Percentiles rank a stretch among this genome's conserved stretches.
Conservation (phyloP, 345 rosid species). For the Corymbia maculata region DNA sequence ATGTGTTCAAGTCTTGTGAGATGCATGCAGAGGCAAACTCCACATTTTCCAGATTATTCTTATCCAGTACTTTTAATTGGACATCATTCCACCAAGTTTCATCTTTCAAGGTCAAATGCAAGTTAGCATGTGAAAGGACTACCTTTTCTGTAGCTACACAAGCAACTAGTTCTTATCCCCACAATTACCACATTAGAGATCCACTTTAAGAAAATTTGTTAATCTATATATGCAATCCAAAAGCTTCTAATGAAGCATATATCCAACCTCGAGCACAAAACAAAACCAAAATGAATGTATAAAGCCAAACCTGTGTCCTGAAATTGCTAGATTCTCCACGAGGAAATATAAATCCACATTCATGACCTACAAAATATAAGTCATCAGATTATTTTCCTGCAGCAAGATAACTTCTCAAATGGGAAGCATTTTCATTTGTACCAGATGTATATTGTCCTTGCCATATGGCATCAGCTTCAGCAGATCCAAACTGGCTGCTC, state of each 20-base stretch:
- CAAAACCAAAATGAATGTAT: neutral
- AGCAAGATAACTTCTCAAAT: neutral
- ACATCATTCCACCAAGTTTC: neutral
- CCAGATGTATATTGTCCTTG: slow-evolving; percentile 11
- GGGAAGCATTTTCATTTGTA: slow-evolving; percentile 3
- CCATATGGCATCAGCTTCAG: neutral
- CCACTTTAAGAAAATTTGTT: neutral
- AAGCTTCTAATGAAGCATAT: neutral
- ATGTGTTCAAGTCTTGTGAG: neutral
- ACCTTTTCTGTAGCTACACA: neutral
- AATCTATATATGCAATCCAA: neutral
- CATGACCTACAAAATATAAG: neutral
- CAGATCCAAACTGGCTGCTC: slow-evolving; percentile 6
- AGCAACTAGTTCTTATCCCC: neutral
- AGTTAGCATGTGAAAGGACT: neutral
- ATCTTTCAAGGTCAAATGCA: neutral
- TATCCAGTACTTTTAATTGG: neutral
- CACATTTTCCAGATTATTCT: neutral
- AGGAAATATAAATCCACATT: neutral
- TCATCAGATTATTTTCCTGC: neutral
- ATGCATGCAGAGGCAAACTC: neutral
- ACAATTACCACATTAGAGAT: neutral
- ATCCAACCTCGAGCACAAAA: neutral
- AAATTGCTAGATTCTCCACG: neutral
- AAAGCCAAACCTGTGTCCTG: neutral